Conservation (phyloP, 129 eudicot genomes). For the Artemisia tridentata region DNA sequence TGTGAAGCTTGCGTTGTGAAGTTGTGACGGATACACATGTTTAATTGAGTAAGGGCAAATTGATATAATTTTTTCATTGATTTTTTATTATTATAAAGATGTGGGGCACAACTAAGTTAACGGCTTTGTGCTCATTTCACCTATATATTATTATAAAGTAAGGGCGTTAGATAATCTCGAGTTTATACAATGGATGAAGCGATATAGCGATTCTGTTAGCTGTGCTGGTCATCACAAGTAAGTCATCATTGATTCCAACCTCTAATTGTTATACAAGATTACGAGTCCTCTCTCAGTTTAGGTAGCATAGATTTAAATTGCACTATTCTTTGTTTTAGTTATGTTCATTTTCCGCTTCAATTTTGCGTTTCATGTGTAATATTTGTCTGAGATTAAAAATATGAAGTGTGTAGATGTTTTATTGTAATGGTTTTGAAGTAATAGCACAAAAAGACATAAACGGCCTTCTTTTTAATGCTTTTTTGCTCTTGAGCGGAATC, state of each 20-base stretch:
- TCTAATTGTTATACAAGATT: background rate
- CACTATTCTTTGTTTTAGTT: background rate
- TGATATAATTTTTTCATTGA: too few species aligned
- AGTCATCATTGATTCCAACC: slow-evolving; percentile 7
- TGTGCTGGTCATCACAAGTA: slow-evolving; percentile 71
- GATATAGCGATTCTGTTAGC: slow-evolving; percentile 71
- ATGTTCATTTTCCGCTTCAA: background rate
- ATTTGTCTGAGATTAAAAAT: background rate
- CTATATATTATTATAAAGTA: slow-evolving; percentile 36
- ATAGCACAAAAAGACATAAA: background rate
- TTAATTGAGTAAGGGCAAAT: too few species aligned
- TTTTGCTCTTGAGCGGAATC: too few species aligned
- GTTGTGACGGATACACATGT: too few species aligned
- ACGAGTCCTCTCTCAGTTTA: background rate
- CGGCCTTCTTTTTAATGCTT: too few species aligned
- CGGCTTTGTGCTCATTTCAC: too few species aligned
- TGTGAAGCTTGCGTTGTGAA: too few species aligned
- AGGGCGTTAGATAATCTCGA: slow-evolving; percentile 91
- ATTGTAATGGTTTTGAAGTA: background rate
- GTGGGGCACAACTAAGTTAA: too few species aligned
- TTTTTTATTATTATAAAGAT: too few species aligned
- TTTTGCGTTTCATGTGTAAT: background rate
- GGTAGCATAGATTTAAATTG: background rate
- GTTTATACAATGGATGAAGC: slow-evolving; percentile 98
- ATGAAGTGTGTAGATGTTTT: background rate